Conservation (phyloP, 257 asterid genomes). For the Solanum bulbocastanum region DNA sequence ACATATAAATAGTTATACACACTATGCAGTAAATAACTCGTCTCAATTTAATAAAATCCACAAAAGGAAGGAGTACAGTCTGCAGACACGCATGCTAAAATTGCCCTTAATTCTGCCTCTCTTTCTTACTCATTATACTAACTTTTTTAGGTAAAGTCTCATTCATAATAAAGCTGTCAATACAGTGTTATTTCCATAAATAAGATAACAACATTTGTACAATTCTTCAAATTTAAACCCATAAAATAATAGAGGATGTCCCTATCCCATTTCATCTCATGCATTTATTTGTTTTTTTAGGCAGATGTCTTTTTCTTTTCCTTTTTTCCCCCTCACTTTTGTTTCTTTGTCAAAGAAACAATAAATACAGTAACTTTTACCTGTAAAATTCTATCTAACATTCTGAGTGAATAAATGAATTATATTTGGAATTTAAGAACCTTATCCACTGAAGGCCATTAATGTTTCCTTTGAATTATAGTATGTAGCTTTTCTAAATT, state of each 20-base stretch:
- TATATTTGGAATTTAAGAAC: not conserved
- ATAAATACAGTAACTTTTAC: not conserved
- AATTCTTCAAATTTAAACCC: not conserved
- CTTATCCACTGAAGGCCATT: not conserved
- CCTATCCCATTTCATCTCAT: not conserved
- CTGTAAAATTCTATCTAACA: not conserved
- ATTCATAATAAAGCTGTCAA: not conserved
- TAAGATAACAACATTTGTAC: not conserved
- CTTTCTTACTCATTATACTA: not conserved
- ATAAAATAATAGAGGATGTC: not conserved
- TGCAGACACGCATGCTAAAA: not conserved
- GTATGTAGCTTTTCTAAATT: not conserved
- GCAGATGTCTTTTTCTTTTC: not conserved
- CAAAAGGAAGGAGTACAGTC: not conserved
- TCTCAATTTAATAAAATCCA: not conserved
- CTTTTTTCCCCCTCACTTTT: not conserved
- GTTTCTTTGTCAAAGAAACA: not conserved
- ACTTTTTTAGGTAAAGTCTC: not conserved
- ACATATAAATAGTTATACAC: not conserved
- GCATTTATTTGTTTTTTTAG: not conserved
- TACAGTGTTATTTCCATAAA: not conserved
- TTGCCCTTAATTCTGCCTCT: not conserved
- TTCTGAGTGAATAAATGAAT: not conserved
- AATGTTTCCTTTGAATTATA: not conserved
- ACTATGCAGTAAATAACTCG: not conserved